phyloP scores from a whole-genome alignment of 2,329 filamentous ascomycete species.

The Pseudogymnoascus sp. region DNA sequence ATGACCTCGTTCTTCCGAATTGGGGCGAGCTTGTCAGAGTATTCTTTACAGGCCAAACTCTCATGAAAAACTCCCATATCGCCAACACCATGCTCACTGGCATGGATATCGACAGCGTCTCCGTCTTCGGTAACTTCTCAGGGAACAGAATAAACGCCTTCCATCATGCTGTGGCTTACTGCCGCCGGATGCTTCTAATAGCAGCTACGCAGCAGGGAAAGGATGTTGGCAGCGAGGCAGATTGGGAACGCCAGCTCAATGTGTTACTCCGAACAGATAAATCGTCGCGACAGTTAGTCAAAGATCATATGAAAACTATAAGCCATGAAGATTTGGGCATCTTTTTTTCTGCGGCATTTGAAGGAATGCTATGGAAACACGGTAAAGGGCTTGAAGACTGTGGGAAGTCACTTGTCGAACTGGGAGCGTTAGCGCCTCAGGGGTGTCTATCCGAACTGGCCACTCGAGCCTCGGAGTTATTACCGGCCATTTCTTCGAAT shows the following conservation, averaged over 20 bases:
- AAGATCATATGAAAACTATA: constrained; percentile 39
- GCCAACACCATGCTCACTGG: constrained; percentile 27
- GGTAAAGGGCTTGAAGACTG: constrained; percentile 35
- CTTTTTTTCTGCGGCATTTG: constrained; percentile 47
- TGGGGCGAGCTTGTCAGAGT: constrained; percentile 42
- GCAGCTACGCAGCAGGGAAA: constrained; percentile 33
- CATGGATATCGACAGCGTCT: constrained; percentile 34
- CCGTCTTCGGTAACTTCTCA: constrained; percentile 30
- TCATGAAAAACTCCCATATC: constrained; percentile 23
- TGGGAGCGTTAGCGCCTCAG: constrained; percentile 44
- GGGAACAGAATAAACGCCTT: constrained; percentile 47
- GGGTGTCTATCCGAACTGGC: constrained; percentile 42
- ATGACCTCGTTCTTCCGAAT: constrained; percentile 35
- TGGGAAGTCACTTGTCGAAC: constrained; percentile 43
- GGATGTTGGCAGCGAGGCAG: constrained; percentile 50
- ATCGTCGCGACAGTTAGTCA: constrained; percentile 50
- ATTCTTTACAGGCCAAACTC: constrained; percentile 38
- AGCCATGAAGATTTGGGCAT: constrained; percentile 33
- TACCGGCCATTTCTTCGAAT: constrained; percentile 59
- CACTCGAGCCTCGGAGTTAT: constrained; percentile 41
- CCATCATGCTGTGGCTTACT: constrained; percentile 61
- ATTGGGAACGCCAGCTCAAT: constrained; percentile 78
- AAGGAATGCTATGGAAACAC: constrained; percentile 42
- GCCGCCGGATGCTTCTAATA: constrained; percentile 50
- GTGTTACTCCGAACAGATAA: constrained; percentile 63